Evolutionary conservation across 306 rosid genomes (phyloP).

Genomic region (Prunus mume): DNA sequence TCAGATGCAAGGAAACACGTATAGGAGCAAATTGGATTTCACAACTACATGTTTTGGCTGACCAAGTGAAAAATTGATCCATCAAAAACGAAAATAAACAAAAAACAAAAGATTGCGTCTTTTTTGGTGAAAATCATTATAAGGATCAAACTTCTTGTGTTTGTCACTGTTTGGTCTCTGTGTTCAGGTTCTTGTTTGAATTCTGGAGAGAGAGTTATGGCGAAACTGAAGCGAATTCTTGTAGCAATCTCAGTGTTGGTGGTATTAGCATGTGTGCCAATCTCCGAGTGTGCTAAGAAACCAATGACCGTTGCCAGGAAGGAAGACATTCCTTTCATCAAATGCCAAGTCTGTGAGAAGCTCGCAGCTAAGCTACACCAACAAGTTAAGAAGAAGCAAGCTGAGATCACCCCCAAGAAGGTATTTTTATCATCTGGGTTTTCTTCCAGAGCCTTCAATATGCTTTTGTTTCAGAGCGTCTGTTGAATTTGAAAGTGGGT

Average conservation of each 20-base stretch:
- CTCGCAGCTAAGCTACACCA: slow-evolving; percentile 69
- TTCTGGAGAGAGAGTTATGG: slow-evolving; percentile 16
- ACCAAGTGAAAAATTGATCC: background rate
- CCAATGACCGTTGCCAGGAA: slow-evolving; percentile 59
- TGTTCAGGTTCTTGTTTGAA: background rate
- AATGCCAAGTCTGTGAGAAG: slow-evolving; percentile 88
- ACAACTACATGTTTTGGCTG: background rate
- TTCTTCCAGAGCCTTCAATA: slow-evolving; percentile 6
- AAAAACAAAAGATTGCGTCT: background rate
- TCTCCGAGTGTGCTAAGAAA: slow-evolving; percentile 61
- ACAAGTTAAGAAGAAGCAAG: slow-evolving; percentile 66
- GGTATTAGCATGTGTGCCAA: slow-evolving; percentile 48
- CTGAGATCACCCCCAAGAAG: slow-evolving; percentile 86
- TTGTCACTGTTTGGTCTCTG: background rate
- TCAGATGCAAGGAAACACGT: slow-evolving; percentile 29
- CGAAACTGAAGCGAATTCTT: slow-evolving; percentile 43
- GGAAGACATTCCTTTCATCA: slow-evolving; percentile 78
- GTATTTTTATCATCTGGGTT: slow-evolving; percentile 32
- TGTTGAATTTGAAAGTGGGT: slow-evolving; percentile 14
- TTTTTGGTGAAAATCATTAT: background rate
- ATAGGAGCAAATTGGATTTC: background rate
- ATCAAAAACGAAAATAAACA: background rate
- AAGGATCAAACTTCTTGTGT: background rate
- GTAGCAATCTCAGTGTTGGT: slow-evolving; percentile 37
- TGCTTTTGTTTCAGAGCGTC: slow-evolving; percentile 12